Base-by-base conservation (phyloP, 768 basidiomycete genomes). In the Trametopsis cervina region DNA sequence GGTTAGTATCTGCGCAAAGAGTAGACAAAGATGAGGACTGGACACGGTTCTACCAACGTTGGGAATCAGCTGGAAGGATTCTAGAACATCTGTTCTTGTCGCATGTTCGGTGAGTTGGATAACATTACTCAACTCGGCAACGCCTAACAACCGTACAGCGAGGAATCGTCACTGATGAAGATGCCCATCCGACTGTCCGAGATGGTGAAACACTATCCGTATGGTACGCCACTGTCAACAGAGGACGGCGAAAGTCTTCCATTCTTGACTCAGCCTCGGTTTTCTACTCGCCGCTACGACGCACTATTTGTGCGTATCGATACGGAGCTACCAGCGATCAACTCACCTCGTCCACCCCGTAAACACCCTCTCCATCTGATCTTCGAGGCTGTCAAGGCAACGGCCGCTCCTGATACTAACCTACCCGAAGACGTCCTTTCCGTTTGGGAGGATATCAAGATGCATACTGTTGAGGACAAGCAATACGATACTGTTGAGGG, bases 1-100 rank as follows among this genome's bases (percentile, higher is more conserved):
- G 88, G 88, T 64, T 89, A 18, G 65, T 90, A 12, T 66, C 75
- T 3, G 60, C 73, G 1, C 69, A 71, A 33, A 68, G 75, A 22
- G 66, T 70, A 2, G 70, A 74, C 37, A 65, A 67, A 9, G 70
- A 66, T 1, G 81, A 85, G 42, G 76, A 80, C 46, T 87, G 80
- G 81, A 48, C 62, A 11, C 60, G 70, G 7, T 88, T 89, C 59
- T 90, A 89, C 59, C 67, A 69, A 3, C 72, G 82, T 24, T 90
- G 89, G 89, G 85, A 90, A 55, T 70, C 72, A 23, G 75, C 78
- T 7, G 89, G 85, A 24, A 70, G 85, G 18, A 75, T 84, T 36
- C 58, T 89, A 42, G 89, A 89, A 55, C 88, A 90, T 65, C 49
- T 90, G 6, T 87, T 89, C 65, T 69, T 90, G 47, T 73, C 82